Conservation (phyloP, 768 basidiomycete genomes). For the Podaxis pistillaris region DNA sequence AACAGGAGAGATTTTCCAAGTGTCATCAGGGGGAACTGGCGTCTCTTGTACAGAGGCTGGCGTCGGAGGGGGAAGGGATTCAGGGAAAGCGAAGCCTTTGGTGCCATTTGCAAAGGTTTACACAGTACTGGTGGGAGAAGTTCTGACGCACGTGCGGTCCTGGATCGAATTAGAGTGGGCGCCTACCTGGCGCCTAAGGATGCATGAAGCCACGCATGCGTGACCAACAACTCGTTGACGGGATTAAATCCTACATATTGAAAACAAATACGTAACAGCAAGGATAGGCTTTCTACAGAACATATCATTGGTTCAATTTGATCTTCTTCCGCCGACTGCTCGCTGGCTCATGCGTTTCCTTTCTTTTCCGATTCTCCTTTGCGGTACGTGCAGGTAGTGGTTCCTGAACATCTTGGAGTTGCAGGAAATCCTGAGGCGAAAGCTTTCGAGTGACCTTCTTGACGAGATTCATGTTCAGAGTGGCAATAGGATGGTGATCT, state of each 20-base stretch:
- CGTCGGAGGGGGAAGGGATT: not conserved
- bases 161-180: not conserved
- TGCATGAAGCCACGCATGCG: not conserved
- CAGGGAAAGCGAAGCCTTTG: not conserved
- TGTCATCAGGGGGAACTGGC: not conserved
- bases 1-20: not conserved
- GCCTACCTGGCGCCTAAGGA: not conserved
- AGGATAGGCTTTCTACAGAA: not conserved
- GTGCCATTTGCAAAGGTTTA: not conserved
- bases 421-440: constrained; percentile 35
- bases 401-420: constrained; percentile 24
- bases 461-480: constrained; percentile 37
- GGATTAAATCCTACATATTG: not conserved
- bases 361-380: not conserved
- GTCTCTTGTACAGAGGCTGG: not conserved
- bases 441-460: constrained; percentile 36
- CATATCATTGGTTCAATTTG: not conserved
- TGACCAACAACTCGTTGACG: too few species aligned
- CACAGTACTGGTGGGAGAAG: not conserved
- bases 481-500: constrained; percentile 39
- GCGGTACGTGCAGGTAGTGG: not conserved
- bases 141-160: not conserved
- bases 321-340: not conserved
- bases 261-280: not conserved
- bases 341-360: not conserved